These are phyloP conservation scores for Trichosanthes truncata DNA, from an alignment of 306 rosid genomes.

Conservation along the genomic window DNA sequence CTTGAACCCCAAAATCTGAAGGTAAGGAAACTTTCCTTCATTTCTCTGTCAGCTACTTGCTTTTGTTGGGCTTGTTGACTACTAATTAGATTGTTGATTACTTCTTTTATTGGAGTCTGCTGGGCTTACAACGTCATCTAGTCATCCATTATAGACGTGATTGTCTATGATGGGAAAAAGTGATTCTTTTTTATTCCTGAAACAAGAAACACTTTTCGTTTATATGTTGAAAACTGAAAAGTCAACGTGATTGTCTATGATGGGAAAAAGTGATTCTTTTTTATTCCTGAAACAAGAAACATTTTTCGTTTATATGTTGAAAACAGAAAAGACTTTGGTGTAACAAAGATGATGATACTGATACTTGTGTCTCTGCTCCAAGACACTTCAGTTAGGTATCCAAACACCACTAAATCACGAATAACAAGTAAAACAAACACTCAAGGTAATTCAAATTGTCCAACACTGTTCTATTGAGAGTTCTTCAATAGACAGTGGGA, in stretches of 20 bases:
- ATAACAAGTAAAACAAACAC: too few species aligned
- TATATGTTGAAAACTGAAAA: neutral
- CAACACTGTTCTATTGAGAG: too few species aligned
- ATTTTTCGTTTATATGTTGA: neutral
- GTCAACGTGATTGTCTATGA: neutral
- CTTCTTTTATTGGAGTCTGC: neutral
- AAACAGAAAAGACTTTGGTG: neutral
- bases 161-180: neutral
- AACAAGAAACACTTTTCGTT: neutral
- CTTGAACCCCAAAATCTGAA: slow-evolving; percentile 92
- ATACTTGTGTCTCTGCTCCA: neutral
- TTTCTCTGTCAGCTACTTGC: neutral
- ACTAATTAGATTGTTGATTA: neutral
- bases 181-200: neutral
- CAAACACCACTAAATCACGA: too few species aligned
- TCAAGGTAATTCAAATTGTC: too few species aligned
- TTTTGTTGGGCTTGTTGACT: neutral
- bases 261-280: neutral
- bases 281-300: neutral
- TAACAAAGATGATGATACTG: neutral
- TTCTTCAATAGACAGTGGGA: too few species aligned
- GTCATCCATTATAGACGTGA: neutral
- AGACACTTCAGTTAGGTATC: neutral
- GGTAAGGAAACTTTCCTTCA: slow-evolving; percentile 30
- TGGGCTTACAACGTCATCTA: neutral